Evolutionary conservation across 2,329 filamentous ascomycete genomes (phyloP).

Genomic region (Monosporascus sp.): DNA sequence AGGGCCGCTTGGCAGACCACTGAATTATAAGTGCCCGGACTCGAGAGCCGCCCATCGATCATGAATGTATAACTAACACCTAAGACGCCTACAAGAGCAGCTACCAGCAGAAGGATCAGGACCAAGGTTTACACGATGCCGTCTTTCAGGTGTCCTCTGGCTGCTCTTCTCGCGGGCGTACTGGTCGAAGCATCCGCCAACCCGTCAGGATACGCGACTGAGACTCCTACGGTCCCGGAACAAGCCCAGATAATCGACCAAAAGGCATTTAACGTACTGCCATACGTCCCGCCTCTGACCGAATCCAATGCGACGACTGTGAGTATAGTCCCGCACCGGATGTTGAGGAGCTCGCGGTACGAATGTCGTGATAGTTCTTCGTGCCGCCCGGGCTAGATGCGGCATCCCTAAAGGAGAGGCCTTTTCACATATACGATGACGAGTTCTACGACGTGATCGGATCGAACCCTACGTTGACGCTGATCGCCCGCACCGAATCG

Average conservation of each 20-base stretch:
- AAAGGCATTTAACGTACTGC: slow-evolving; percentile 37
- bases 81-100: too few species aligned
- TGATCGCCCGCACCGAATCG: slow-evolving; percentile 38
- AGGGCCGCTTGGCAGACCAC: too few species aligned
- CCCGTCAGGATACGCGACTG: background rate
- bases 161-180: slow-evolving; percentile 11
- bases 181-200: slow-evolving; percentile 10
- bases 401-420: slow-evolving; percentile 31
- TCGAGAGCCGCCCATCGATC: too few species aligned
- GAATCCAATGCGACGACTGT: slow-evolving; percentile 33
- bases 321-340: slow-evolving; percentile 5
- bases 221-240: slow-evolving; percentile 19
- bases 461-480: slow-evolving; percentile 40
- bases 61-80: too few species aligned
- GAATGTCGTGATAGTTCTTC: slow-evolving; percentile 27
- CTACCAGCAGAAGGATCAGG: background rate
- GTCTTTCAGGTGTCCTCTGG: slow-evolving; percentile 8
- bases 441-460: slow-evolving; percentile 48
- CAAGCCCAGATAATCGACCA: slow-evolving; percentile 39
- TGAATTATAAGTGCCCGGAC: too few species aligned
- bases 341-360: background rate
- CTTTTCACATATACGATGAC: slow-evolving; percentile 44
- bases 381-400: slow-evolving; percentile 38
- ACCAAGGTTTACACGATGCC: slow-evolving; percentile 13
- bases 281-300: slow-evolving; percentile 31